Evolutionary conservation across 805 yeast species (phyloP).

Genomic region (Metschnikowia kunwiensis): DNA sequence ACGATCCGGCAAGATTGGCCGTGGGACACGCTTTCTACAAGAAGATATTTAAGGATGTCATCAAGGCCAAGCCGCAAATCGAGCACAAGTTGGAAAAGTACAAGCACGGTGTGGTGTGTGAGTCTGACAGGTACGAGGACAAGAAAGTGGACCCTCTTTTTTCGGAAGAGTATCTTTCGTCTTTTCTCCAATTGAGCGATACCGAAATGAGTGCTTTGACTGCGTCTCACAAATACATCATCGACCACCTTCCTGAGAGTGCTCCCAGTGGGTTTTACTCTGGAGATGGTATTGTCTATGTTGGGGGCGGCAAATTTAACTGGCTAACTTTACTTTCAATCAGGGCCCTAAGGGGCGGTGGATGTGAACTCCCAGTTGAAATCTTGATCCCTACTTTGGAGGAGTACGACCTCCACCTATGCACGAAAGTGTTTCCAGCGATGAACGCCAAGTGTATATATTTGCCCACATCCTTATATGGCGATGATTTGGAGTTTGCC

Average conservation of each 20-base stretch:
- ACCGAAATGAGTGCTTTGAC: conserved; percentile 45
- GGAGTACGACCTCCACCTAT: conserved; percentile 67
- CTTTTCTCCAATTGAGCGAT: conserved; percentile 45
- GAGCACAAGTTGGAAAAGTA: conserved; percentile 42
- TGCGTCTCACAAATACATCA: conserved; percentile 46
- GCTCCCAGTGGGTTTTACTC: conserved; percentile 36
- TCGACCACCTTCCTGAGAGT: conserved; percentile 41
- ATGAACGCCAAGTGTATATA: conserved; percentile 39
- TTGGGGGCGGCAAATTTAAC: conserved; percentile 78
- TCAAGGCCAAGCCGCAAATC: conserved; percentile 45
- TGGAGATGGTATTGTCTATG: conserved; percentile 61
- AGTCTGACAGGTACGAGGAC: conserved; percentile 31
- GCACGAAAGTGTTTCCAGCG: conserved; percentile 37
- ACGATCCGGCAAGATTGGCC: conserved; percentile 14
- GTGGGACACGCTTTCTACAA: conserved; percentile 43
- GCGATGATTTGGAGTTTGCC: conserved; percentile 20
- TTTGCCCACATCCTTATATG: conserved; percentile 30
- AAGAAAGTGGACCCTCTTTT: conserved; percentile 36
- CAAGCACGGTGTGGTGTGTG: conserved; percentile 19
- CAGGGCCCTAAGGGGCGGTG: conserved; percentile 59
- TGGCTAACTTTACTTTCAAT: conserved; percentile 68
- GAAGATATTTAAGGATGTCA: conserved; percentile 39
- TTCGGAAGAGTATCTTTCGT: conserved; percentile 51
- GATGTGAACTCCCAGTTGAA: conserved; percentile 75
- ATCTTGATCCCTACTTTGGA: conserved; percentile 68